These are phyloP conservation scores for Debaryomycetaceae sp. DNA, from an alignment of 1,139 yeast species.

Conservation along the genomic window DNA sequence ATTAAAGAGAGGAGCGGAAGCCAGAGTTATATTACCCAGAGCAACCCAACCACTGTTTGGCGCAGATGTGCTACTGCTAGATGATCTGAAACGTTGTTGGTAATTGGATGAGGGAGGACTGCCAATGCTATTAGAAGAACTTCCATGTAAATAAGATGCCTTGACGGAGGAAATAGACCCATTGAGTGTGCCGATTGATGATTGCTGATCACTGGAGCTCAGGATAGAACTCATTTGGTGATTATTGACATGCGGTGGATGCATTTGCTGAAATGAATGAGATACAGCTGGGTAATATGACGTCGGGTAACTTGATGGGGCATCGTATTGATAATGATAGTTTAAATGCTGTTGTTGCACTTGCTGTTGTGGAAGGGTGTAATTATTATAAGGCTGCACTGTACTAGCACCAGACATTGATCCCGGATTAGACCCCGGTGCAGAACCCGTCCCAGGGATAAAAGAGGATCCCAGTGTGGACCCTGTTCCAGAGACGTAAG, in stretches of 20 bases:
- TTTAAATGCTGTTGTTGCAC: slow-evolving; percentile 1
- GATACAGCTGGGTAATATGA: slow-evolving; percentile 12
- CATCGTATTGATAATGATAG: slow-evolving; percentile 2
- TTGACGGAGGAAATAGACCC: slow-evolving; percentile 12
- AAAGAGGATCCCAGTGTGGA: slow-evolving; percentile 1
- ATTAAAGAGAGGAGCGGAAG: background rate
- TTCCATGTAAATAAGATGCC: slow-evolving; percentile 5
- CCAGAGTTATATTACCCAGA: background rate
- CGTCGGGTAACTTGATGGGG: background rate
- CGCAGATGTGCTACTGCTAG: background rate
- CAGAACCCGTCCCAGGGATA: slow-evolving; percentile 4
- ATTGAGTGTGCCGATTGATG: slow-evolving; percentile 8
- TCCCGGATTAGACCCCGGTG: slow-evolving; percentile 7
- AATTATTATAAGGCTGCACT: background rate
- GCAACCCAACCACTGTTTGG: background rate
- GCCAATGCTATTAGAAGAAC: slow-evolving; percentile 7
- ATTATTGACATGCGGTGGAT: slow-evolving; percentile 4
- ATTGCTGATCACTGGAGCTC: slow-evolving; percentile 12
- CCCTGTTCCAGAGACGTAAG: background rate
- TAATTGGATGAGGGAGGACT: slow-evolving; percentile 5
- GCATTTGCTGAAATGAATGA: slow-evolving; percentile 12
- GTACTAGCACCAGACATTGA: background rate
- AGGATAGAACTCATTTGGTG: slow-evolving; percentile 10
- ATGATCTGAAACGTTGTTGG: background rate
- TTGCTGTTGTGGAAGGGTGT: slow-evolving; percentile 3